Evolutionary conservation across 1,284 basidiomycete species (phyloP).

Genomic region (Rhodotorula sp.): DNA sequence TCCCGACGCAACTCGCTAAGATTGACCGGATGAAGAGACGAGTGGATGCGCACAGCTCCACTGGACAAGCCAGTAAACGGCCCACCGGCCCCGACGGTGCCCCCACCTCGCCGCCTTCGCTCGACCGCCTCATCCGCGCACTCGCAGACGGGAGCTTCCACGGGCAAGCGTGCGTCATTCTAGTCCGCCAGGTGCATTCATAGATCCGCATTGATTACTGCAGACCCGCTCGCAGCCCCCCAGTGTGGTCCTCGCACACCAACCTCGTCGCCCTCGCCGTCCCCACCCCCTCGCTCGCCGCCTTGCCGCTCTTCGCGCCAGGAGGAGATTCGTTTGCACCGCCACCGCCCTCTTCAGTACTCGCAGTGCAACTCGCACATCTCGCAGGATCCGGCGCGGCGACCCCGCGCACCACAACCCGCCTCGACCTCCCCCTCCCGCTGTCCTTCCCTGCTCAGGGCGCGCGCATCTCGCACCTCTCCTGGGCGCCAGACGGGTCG

Average conservation of each 20-base stretch:
- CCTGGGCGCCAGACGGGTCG: conserved; percentile 26
- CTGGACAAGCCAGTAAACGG: not conserved
- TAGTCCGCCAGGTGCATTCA: rapidly evolving
- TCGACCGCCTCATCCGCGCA: conserved; percentile 6
- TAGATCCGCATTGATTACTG: not conserved
- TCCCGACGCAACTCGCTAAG: not conserved
- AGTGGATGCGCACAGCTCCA: not conserved
- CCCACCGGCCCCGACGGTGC: not conserved
- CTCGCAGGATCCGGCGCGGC: conserved; percentile 8
- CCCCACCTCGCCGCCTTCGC: not conserved
- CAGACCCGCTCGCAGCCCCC: not conserved
- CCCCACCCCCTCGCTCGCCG: not conserved
- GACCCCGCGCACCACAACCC: conserved; percentile 8
- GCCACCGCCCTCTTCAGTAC: not conserved
- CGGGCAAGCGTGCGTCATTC: not conserved
- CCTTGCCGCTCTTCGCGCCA: not conserved
- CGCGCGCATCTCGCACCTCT: conserved; percentile 22
- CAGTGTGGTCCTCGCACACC: conserved; percentile 21
- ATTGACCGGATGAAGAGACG: not conserved
- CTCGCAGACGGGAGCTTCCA: not conserved
- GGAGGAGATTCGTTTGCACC: not conserved
- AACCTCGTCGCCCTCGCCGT: conserved; percentile 32
- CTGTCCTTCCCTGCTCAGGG: not conserved
- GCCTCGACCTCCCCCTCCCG: conserved; percentile 21
- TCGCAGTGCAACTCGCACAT: conserved; percentile 24